Evolutionary conservation across 2,329 filamentous ascomycete genomes (phyloP), one percentile per base, ranked within the genome.

Genomic region (Neopestalotiopsis sp.): DNA sequence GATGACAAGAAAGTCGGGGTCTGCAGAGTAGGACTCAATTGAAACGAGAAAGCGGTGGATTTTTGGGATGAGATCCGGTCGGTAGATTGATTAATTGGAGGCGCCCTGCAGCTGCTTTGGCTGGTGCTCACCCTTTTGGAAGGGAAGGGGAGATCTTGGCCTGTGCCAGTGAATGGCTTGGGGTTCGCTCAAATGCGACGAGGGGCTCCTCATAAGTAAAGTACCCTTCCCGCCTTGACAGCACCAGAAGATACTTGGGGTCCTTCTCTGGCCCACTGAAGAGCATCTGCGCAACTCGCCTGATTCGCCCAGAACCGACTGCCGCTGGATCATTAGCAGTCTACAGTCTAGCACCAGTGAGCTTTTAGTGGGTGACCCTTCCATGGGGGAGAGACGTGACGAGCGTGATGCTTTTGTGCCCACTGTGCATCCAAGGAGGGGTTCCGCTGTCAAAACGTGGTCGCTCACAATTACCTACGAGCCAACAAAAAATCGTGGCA

Each of bases 121-220:
- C 42, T 49, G 45, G 17, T 53, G 45, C 45, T 53, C 45, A 53
- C 45, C 45, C 45, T 53, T 34, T 59, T 30, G 57, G 57, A 42
- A 30, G 61, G 40, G 40, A 28, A 30, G 20, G 61, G 61, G n/a
- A 63, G 28, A 45, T 64, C 24, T 38, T 49, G 40, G 57, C 57
- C 92, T 92, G 76, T 80, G 57, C 57, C 24, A 30, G 30, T 59
- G 57, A 38, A 38, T 56, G 24, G 17, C 45, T 53, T 53, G 45
- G 45, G 34, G 34, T 38, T 38, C 34, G 34, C 30, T n/a, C 57
- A 34, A 30, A 59, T 34, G 24, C 30, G 57, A 59, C 30, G 24
- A 59, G 24, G 24, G 57, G 24, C 34, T 14, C 30, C 14, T n/a
- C 30, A 24, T 14, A n/a, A 28, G 20, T 3, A 2, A 24, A 32